Conservation (phyloP, 1,284 basidiomycete species). For the Bondarzewia mesenterica region DNA sequence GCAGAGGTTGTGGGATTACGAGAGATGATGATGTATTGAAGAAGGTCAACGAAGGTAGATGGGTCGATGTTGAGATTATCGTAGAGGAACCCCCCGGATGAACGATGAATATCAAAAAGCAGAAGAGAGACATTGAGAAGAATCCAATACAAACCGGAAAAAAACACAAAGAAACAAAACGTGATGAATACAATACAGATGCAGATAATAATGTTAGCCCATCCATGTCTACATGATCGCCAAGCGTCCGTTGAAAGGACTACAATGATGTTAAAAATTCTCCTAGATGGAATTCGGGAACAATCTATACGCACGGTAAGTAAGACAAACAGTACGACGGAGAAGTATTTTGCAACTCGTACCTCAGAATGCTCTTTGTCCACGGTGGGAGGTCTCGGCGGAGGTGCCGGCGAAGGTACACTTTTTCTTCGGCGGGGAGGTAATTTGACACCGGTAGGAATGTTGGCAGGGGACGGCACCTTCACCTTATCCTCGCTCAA, state of each 20-base stretch:
- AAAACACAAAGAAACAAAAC: no score
- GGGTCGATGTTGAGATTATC: conserved; percentile 52
- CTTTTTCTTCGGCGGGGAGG: conserved; percentile 11
- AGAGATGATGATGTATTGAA: conserved; percentile 26
- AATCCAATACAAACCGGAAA: no score
- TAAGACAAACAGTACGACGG: no score
- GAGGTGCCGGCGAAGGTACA: neutral
- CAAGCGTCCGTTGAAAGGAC: neutral
- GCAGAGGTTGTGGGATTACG: conserved; percentile 40
- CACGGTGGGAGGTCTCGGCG: conserved; percentile 1
- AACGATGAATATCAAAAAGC: conserved; percentile 10
- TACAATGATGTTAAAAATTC: neutral
- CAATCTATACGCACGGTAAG: neutral
- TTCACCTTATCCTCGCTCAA: conserved; percentile 42
- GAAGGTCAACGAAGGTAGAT: conserved; percentile 49
- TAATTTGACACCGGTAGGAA: conserved; percentile 31
- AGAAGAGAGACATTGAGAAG: no score
- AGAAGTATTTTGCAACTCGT: no score
- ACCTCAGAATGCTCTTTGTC: conserved; percentile 9
- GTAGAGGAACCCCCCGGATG: conserved; percentile 23
- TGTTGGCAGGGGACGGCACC: conserved; percentile 31
- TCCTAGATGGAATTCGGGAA: neutral
- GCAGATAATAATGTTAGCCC: no score
- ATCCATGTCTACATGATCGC: no score
- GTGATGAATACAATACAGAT: no score